These are phyloP conservation scores for Nidularia sp. DNA, from an alignment of 768 basidiomycete genomes.

Conservation along the genomic window DNA sequence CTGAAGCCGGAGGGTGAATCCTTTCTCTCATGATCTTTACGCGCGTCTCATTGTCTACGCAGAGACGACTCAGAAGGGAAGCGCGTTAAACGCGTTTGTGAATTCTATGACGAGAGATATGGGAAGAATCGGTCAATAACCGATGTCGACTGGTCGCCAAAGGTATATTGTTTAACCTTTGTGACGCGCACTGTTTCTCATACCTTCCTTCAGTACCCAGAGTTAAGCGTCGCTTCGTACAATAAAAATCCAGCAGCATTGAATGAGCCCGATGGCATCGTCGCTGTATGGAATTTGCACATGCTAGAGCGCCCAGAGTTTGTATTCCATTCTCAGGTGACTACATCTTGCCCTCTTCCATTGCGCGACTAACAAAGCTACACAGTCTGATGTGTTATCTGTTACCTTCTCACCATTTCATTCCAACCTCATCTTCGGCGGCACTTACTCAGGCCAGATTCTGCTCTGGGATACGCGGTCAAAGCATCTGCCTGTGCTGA, in stretches of 20 bases:
- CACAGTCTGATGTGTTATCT: constrained; percentile 93
- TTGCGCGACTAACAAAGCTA: constrained; percentile 6
- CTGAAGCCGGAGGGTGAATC: constrained; percentile 77
- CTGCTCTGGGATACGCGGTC: constrained; percentile 97
- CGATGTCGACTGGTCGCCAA: constrained; percentile 96
- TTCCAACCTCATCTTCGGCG: constrained; percentile 94
- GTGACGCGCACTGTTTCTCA: background rate
- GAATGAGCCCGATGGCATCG: constrained; percentile 96
- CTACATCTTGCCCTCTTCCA: constrained; percentile 15
- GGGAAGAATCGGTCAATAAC: constrained; percentile 94
- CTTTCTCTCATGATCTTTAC: background rate
- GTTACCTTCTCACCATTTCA: constrained; percentile 98
- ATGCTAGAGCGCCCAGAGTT: constrained; percentile 95
- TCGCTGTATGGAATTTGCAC: constrained; percentile 97
- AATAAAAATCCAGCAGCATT: constrained; percentile 94
- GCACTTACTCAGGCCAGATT: constrained; percentile 99
- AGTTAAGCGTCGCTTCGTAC: constrained; percentile 92
- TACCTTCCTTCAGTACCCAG: constrained; percentile 68
- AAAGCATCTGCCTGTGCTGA: constrained; percentile 92
- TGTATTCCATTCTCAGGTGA: constrained; percentile 95
- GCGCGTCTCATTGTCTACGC: background rate
- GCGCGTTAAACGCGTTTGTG: constrained; percentile 89
- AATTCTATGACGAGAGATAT: constrained; percentile 88
- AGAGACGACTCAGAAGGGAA: constrained; percentile 91
- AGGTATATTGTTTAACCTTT: constrained; percentile 42